Evolutionary conservation across 2,329 filamentous ascomycete species (phyloP).

Genomic region (Penicillium occitanis): DNA sequence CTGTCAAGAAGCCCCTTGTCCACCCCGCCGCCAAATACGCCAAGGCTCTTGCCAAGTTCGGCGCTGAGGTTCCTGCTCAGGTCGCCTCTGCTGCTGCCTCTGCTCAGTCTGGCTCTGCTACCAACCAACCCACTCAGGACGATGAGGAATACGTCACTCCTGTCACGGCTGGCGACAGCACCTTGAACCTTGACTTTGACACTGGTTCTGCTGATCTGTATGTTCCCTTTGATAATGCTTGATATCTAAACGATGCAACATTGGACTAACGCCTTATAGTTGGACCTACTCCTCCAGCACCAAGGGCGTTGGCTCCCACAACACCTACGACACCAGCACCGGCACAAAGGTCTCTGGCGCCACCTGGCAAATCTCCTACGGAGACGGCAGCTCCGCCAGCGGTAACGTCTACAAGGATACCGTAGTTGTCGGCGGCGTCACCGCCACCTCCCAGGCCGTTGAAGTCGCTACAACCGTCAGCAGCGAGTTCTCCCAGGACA

Average conservation of each 20-base stretch:
- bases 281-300: slow-evolving; percentile 68
- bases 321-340: slow-evolving; percentile 59
- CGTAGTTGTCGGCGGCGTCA: slow-evolving; percentile 61
- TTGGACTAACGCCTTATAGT: slow-evolving; percentile 35
- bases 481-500: slow-evolving; percentile 51
- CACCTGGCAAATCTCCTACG: slow-evolving; percentile 63
- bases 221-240: slow-evolving; percentile 27
- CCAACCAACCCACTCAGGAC: slow-evolving; percentile 44
- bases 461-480: slow-evolving; percentile 64
- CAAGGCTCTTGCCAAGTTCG: slow-evolving; percentile 18
- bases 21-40: slow-evolving; percentile 20
- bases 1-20: slow-evolving; percentile 9
- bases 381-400: slow-evolving; percentile 62
- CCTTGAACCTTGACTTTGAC: slow-evolving; percentile 67
- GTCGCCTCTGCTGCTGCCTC: slow-evolving; percentile 16
- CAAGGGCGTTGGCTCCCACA: slow-evolving; percentile 53
- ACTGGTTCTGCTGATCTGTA: slow-evolving; percentile 69
- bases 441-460: slow-evolving; percentile 62
- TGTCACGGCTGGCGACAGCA: slow-evolving; percentile 63
- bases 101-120: slow-evolving; percentile 28
- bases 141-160: slow-evolving; percentile 62
- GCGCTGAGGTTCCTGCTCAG: slow-evolving; percentile 5
- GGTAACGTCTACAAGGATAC: slow-evolving; percentile 67
- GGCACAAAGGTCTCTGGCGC: slow-evolving; percentile 49
- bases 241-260: not conserved